These are phyloP conservation scores for Coemansia sp. DNA, from an alignment of 192 early-diverging fungal genomes.

Conservation along the genomic window DNA sequence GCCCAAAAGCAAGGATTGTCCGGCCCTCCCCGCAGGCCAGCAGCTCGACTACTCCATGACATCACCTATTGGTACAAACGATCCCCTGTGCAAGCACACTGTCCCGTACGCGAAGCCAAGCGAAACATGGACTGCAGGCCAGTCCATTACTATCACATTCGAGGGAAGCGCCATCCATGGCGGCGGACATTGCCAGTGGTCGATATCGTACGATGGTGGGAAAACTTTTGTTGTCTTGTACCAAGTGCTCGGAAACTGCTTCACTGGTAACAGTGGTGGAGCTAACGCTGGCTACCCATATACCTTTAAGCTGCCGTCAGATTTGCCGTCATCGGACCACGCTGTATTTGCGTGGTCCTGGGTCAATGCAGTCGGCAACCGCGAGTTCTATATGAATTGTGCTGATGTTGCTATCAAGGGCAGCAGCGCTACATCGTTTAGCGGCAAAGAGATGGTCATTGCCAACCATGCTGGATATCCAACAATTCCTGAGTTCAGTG, in stretches of 20 bases:
- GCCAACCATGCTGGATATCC: conserved; percentile 43
- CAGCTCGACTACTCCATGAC: conserved; percentile 41
- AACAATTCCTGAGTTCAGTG: conserved; percentile 31
- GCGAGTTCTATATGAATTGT: conserved; percentile 64
- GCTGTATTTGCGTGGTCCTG: conserved; percentile 62
- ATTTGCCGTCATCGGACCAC: conserved; percentile 43
- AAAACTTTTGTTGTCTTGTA: conserved; percentile 52
- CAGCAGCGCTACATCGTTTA: conserved; percentile 20
- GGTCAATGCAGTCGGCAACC: conserved; percentile 62
- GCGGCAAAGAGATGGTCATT: conserved; percentile 35
- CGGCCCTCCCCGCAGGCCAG: conserved; percentile 43
- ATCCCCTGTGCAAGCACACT: conserved; percentile 29
- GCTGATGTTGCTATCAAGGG: conserved; percentile 56
- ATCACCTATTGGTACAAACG: conserved; percentile 25
- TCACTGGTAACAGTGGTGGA: neutral
- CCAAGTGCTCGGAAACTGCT: conserved; percentile 12
- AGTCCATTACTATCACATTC: conserved; percentile 24
- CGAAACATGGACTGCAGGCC: conserved; percentile 26
- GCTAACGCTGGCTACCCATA: conserved; percentile 1
- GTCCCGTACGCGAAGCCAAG: conserved; percentile 14
- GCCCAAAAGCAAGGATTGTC: conserved; percentile 41
- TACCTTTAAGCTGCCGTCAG: conserved; percentile 54
- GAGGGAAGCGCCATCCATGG: conserved; percentile 35
- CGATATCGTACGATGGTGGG: conserved; percentile 51
- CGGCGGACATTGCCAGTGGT: conserved; percentile 57